A percentile compares a stretch with the other conserved stretches of the same genome.
These are phyloP conservation scores for Limnanthes douglasii DNA, from an alignment of 345 rosid species.

Conservation along the genomic window DNA sequence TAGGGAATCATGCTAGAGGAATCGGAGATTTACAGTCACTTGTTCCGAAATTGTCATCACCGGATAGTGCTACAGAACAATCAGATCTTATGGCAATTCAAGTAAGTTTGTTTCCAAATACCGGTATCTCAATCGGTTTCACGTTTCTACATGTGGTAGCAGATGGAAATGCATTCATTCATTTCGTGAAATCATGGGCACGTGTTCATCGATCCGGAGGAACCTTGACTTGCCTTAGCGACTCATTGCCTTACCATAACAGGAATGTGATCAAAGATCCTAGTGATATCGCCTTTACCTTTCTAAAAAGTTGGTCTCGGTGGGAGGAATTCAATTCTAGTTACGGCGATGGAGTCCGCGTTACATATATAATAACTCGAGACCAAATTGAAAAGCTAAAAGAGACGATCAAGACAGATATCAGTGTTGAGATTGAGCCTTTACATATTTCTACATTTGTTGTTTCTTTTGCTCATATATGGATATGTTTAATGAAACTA, in stretches of 20 bases:
- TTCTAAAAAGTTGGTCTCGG: neutral
- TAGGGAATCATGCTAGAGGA: constrained; percentile 6
- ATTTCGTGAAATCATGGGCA: constrained; percentile 12
- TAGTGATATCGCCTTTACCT: neutral
- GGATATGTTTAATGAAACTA: constrained; percentile 10
- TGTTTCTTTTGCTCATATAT: constrained; percentile 9
- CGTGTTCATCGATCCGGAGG: constrained; percentile 1
- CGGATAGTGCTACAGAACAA: neutral
- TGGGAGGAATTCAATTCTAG: neutral
- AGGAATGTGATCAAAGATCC: constrained; percentile 10
- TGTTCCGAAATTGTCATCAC: constrained; percentile 1
- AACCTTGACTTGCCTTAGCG: neutral
- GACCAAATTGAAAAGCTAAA: constrained; percentile 8
- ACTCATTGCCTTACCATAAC: constrained; percentile 1
- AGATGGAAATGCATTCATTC: constrained; percentile 9
- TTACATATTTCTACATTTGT: constrained; percentile 5
- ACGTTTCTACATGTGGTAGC: constrained; percentile 1
- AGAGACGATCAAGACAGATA: constrained; percentile 1
- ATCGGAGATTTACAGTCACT: neutral
- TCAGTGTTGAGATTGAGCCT: neutral
- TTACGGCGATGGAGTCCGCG: constrained; percentile 9
- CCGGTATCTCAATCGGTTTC: constrained; percentile 8
- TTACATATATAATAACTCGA: constrained; percentile 6
- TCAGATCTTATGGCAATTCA: constrained; percentile 6
- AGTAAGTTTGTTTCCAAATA: constrained; percentile 9